phyloP scores from a whole-genome alignment of 441 rosid species.

The Mallotus japonicus region DNA sequence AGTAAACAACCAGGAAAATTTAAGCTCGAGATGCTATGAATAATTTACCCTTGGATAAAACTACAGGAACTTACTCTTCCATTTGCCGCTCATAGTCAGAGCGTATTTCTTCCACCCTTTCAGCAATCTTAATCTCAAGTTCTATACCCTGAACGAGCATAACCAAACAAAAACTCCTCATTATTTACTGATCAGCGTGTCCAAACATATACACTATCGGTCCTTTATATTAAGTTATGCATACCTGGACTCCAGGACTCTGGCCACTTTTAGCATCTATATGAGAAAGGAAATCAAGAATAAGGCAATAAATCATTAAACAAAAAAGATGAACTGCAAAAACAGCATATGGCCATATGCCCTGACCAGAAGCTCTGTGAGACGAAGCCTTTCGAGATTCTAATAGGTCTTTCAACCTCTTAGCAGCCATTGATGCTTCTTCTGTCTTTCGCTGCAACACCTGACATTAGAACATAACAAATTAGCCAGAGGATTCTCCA shows the following conservation, averaged over 20 bases:
- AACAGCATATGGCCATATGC: slow-evolving; percentile 7
- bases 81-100: slow-evolving; percentile 70
- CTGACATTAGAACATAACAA: slow-evolving; percentile 36
- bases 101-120: slow-evolving; percentile 54
- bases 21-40: background rate
- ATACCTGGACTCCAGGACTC: slow-evolving; percentile 61
- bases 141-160: slow-evolving; percentile 51
- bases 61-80: slow-evolving; percentile 57
- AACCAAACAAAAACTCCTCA: background rate
- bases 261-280: slow-evolving; percentile 48
- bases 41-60: slow-evolving; percentile 3
- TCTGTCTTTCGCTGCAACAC: slow-evolving; percentile 70
- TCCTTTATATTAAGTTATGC: slow-evolving; percentile 4
- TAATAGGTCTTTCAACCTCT: slow-evolving; percentile 50
- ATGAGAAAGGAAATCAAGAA: slow-evolving; percentile 19
- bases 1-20: background rate
- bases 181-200: slow-evolving; percentile 2
- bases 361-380: slow-evolving; percentile 40
- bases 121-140: slow-evolving; percentile 51
- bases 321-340: slow-evolving; percentile 3
- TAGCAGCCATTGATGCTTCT: slow-evolving; percentile 59
- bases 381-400: slow-evolving; percentile 52
- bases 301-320: slow-evolving; percentile 18
- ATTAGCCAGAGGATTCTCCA: slow-evolving; percentile 18
- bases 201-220: background rate